phyloP scores from a whole-genome alignment of 257 asterid species.

The Cinchona pubescens region DNA sequence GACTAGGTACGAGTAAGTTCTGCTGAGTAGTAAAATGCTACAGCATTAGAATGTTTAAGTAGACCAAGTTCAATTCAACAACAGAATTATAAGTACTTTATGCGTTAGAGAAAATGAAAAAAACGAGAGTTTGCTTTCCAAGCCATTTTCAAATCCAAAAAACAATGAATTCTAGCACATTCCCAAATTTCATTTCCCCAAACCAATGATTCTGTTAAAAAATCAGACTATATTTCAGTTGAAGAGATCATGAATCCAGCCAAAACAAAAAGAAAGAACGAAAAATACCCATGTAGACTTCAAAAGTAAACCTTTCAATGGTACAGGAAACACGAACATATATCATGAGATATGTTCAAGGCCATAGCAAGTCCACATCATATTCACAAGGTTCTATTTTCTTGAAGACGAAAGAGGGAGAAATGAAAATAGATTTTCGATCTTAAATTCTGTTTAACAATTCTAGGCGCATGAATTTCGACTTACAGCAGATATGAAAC shows the following conservation, averaged over 20 bases:
- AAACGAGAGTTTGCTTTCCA: neutral
- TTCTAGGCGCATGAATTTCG: constrained; percentile 3
- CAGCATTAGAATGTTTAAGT: neutral
- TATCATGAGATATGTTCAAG: neutral
- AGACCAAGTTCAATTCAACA: neutral
- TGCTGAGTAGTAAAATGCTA: neutral
- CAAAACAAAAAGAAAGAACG: too few species aligned
- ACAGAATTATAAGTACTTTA: neutral
- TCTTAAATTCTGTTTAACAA: neutral
- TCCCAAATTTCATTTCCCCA: too few species aligned
- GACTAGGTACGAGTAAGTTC: neutral
- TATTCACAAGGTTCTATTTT: neutral
- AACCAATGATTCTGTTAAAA: too few species aligned
- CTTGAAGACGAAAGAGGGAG: neutral
- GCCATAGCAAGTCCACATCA: neutral
- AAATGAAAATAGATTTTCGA: neutral
- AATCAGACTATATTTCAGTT: too few species aligned
- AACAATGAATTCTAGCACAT: too few species aligned
- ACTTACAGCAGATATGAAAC: constrained; percentile 69
- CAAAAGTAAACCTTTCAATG: neutral
- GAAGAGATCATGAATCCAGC: too few species aligned
- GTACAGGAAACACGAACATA: neutral
- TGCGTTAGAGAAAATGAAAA: neutral
- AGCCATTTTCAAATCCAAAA: neutral
- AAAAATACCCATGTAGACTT: too few species aligned